Evolutionary conservation across 768 basidiomycete genomes (phyloP), one percentile per base, ranked within the genome.

Genomic region (Lentinula sp.): DNA sequence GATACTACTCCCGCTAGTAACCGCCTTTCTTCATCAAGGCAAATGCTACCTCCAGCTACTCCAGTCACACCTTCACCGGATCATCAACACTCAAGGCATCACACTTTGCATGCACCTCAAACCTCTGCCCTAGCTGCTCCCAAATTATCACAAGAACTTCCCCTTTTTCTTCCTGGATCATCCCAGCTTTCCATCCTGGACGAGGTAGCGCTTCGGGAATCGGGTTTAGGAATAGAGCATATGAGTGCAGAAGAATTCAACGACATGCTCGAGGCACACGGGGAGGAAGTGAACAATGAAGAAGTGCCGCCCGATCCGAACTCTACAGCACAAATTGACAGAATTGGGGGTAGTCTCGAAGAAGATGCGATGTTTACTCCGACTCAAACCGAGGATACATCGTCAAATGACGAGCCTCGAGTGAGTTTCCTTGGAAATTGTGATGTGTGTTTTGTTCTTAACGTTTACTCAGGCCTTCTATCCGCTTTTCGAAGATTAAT

Each of bases 181-280:
- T 81, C 86, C n/a, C 87, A 87, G 67, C 76, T 87, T 41, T 86
- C 88, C 3, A 76, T 75, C 33, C 79, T 77, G 35, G 81, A 84
- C 41, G 75, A 79, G 64, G 81, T 78, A 55, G 76, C 77, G 5
- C 76, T 91, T 49, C 77, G 77, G 41, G 78, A 77, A 32, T 84
- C 86, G 1, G 89, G 89, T 4, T 73, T 92, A 33, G 88, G 86
- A 2, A 76, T 87, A 23, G 88, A 90, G 66, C 68, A 78, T 62
- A 89, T 91, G 88, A 75, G 78, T 61, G 77, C 71, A 5, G 79
- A 83, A 23, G 88, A 90, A 68, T 71, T 91, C 39, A 77, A 74
- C 20, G 83, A 79, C 28, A 77, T 88, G 76, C 70, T 87, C 18
- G 83, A 84, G 57, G 85, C 76, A 32, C 84, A 85, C 2, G 85